These are phyloP conservation scores for Solidago caesia DNA, from an alignment of 129 eudicot genomes.

Conservation along the genomic window DNA sequence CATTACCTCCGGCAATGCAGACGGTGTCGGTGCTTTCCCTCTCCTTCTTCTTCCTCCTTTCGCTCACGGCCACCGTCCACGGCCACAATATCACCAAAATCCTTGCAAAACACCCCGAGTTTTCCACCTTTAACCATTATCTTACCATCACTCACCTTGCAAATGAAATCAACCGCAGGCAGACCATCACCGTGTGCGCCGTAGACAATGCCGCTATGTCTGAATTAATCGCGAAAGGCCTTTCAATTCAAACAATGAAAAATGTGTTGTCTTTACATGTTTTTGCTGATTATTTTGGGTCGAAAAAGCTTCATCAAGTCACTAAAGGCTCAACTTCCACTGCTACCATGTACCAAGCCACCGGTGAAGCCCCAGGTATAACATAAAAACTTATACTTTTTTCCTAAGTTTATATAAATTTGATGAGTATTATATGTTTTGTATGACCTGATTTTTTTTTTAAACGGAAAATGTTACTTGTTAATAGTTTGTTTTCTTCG, in stretches of 20 bases:
- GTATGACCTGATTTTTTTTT: no score
- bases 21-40: conserved; percentile 34
- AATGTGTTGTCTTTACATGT: conserved; percentile 63
- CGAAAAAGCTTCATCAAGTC: conserved; percentile 70
- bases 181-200: conserved; percentile 68
- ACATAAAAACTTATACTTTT: not conserved
- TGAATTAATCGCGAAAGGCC: conserved; percentile 34
- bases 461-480: no score
- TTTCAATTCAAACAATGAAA: conserved; percentile 40
- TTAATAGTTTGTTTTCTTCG: no score
- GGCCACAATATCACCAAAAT: conserved; percentile 78
- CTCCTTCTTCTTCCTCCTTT: conserved; percentile 35
- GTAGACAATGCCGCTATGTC: conserved; percentile 71
- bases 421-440: no score
- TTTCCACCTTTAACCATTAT: conserved; percentile 71
- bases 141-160: conserved; percentile 74
- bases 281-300: conserved; percentile 61
- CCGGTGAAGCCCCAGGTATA: conserved; percentile 51
- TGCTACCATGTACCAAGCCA: conserved; percentile 68
- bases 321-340: conserved; percentile 58
- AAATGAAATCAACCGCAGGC: conserved; percentile 62
- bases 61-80: conserved; percentile 43
- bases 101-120: conserved; percentile 80
- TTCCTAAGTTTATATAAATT: not conserved
- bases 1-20: conserved; percentile 28